Evolutionary conservation across 1,139 yeast genomes (phyloP).

Genomic region (Scheffersomyces lignicola): DNA sequence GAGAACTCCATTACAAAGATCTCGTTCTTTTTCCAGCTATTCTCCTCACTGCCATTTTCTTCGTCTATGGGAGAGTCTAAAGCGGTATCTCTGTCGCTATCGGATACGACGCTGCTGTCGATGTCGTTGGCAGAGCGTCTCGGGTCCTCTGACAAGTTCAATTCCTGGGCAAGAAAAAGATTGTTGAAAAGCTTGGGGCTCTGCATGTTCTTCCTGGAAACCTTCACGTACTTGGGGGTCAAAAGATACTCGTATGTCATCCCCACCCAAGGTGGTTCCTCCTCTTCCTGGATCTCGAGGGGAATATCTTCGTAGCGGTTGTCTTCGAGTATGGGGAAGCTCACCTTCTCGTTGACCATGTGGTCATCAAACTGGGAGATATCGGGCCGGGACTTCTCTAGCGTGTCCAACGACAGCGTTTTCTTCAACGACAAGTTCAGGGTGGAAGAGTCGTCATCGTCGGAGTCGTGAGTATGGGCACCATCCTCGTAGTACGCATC

Average conservation of each 20-base stretch:
- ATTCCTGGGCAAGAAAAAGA: conserved; percentile 79
- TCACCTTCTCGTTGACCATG: conserved; percentile 13
- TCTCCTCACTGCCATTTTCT: conserved; percentile 9
- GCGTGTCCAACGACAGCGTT: conserved; percentile 1
- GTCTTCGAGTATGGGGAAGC: conserved; percentile 12
- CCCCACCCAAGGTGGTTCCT: conserved; percentile 31
- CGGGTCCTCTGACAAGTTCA: conserved; percentile 27
- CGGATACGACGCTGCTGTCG: conserved; percentile 8
- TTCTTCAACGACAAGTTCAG: conserved; percentile 4
- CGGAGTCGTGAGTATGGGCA: conserved; percentile 8
- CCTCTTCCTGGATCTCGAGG: conserved; percentile 9
- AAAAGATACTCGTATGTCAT: conserved; percentile 39
- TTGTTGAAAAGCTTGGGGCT: conserved; percentile 51
- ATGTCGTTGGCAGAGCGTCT: background rate
- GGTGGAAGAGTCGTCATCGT: conserved; percentile 8
- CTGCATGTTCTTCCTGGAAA: conserved; percentile 43
- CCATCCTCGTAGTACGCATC: conserved; percentile 10
- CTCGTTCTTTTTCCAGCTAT: conserved; percentile 35
- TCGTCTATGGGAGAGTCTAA: conserved; percentile 5
- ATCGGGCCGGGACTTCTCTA: conserved; percentile 3
- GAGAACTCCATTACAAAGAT: conserved; percentile 75
- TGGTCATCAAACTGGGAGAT: conserved; percentile 13
- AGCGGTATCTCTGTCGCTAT: conserved; percentile 10
- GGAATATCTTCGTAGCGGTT: conserved; percentile 8
- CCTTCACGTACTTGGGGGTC: conserved; percentile 56